Base-by-base conservation (phyloP, 371 early-diverging fungal genomes). In the Furculomyces boomerangus region DNA sequence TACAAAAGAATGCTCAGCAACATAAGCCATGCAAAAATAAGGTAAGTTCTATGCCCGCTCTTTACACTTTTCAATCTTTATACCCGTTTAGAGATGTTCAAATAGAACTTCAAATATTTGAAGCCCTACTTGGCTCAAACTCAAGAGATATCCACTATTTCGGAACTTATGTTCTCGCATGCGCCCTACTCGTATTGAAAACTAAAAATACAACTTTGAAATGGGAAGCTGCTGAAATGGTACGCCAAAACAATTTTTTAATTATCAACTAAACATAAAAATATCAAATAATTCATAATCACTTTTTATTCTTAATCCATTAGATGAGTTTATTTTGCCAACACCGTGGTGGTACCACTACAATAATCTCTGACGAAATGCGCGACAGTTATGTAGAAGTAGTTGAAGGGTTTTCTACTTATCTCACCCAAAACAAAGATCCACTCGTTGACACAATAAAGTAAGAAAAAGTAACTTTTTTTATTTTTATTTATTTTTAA, bases 1-100 rank as follows among this genome's bases (percentile, higher is more conserved):
- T 88, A 88, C 57, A 80, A 79, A 59, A 75, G 84, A 55, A 76
- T 84, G 2, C 69, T 74, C 44, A 65, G 76, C 43, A 86, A 87
- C 61, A 64, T 76, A n/a, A 69, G 74, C 50, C 81, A 79, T 62
- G 72, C 65, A 32, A 65, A 75, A 59, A 73, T 74, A 53, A 65
- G 74, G 74, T 81, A 78, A 67, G 71, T 72, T 1, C 72, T 88
- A 53, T 74, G 77, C 48, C 84, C 90, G 53, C 70, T 84, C 53
- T 78, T 81, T 47, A 72, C 79, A 2, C 74, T 92, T 28, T 65
- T 92, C 46, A 68, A 72, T 43, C 70, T 79, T 16, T 88, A 86
- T 59, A 76, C 78, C 48, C 75, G 77, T 45, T 73, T 76, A 32
- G 51, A 77, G 47, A 62, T 77, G 41, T 41, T 67, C 24, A 18